Evolutionary conservation across 768 basidiomycete species (phyloP), one percentile per base, ranked within the genome.

Genomic region (Kwoniella dejecticola): DNA sequence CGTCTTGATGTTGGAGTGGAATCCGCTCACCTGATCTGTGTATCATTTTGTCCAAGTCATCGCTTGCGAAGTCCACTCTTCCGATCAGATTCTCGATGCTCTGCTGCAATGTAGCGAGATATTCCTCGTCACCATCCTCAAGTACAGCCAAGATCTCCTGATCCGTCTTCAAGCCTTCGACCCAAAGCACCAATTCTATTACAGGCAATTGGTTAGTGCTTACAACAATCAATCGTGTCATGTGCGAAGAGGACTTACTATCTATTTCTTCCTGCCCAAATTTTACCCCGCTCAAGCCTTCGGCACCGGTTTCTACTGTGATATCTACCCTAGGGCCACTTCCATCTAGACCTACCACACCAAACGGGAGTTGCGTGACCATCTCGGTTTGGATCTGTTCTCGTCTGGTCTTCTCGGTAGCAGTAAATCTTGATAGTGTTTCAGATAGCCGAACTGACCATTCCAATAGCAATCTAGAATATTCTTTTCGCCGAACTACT

Each of bases 401-500:
- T 1, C 96, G 85, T 19, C 91, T 85, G 68, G 89, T 90, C 63
- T 84, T 83, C 77, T 99, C 96, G 52, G 82, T 85, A 0, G 86
- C 82, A 7, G 89, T 87, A 40, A 94, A 83, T 70, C 89, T 91
- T 2, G 89, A 87, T 86, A 97, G 88, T 17, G 90, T 84, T 72
- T 94, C 88, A 3, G 91, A 82, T 41, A 97, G 87, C 33, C 85
- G 86, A 62, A 88, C 85, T 0, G 91, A 88, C 49, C 91, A 83
- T 65, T 88, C 87, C 61, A 87, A 85, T 77, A 97, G 90, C 75
- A 92, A 89, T 87, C 77, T 63, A 88, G 91, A 83, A 77, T 95
- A 96, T 74, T 95, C 91, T 69, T 90, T 90, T 56, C 95, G 83
- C 60, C 95, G 83, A 1, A 94, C 89, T 29, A 97, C 86, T 79